Evolutionary conservation across 2,329 filamentous ascomycete genomes (phyloP), one percentile per base, ranked within the genome.

Genomic region (Aspergillus sp.): DNA sequence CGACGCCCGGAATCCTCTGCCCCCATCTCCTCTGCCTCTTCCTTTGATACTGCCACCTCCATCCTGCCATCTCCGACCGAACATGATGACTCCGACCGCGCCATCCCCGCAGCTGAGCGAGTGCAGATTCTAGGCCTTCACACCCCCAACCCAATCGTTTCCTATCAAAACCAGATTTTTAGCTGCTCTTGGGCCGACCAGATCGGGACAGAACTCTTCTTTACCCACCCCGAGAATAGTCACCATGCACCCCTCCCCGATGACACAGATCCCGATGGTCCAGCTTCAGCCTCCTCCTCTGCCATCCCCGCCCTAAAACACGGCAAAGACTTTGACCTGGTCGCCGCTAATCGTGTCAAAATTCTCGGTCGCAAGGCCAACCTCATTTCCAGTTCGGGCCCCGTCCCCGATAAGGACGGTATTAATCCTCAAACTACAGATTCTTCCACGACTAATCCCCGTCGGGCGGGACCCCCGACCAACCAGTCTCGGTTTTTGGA

Each of bases 91-190:
- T 37, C 10, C 9, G 33, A 34, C 12, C 27, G 26, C 36, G 8
- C n/a, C 8, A 46, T 46, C 33, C 46, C 48, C 37, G 45, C 45
- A 40, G 47, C 56, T 27, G 65, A 71, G 36, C 63, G 68, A 37
- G 78, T 95, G 5, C 89, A 95, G 59, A 83, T 96, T 40, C 73
- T 93, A n/a, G 89, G 88, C 27, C 75, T 96, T 4, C 86, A 95
- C 64, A 84, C 84, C 1, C 59, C 70, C 2, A 85, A 86, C 39
- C 91, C 91, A 0, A 71, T 95, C 27, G 76, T 95, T 46, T 85
- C 86, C 19, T 94, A 94, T 67, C 78, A 85, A 45, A 86, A 86
- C 28, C 80, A 84, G 49, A 72, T 94, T 19, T 93, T 90, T 61
- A 82, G 81, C 50, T 91, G 89, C 51, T 71, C 81, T 37, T 97